Base-by-base conservation (phyloP, 192 early-diverging fungal genomes). In the Linnemannia schmuckeri region DNA sequence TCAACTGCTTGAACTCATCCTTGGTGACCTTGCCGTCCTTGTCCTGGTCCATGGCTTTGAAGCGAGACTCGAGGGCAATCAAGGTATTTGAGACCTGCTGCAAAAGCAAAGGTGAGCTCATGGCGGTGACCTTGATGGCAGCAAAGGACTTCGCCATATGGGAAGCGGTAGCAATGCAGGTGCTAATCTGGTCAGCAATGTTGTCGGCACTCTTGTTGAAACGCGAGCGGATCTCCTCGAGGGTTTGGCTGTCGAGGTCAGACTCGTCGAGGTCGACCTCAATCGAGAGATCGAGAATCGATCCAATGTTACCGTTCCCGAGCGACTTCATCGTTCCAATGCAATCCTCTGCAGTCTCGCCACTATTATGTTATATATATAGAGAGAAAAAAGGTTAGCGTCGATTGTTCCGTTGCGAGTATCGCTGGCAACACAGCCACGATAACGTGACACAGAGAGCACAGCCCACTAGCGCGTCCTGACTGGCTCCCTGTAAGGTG, bases 51-150 rank as follows among this genome's bases (percentile, higher is more conserved):
- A 89, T 82, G 20, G 82, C 70, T 30, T 89, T 82, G 77, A 95
- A 95, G 24, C 77, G 68, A 20, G 86, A 71, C 40, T 92, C 82
- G 24, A 95, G 81, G 7, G 78, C 27, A 27, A 76, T 78, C 30
- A 95, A 74, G 13, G 89, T 89, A 40, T 79, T 88, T 54, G 96
- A 94, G 85, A 97, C 91, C 61, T 92, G 92, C 88, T 93, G 93
- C 8, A 99, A 93, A 24, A 98, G 88, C 37, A 88, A 83, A 30
- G 96, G 96, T 30, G 95, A 93, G 2, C 93, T 85, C 61, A 97
- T 92, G 3, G 96, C 96, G 47, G 97, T 97, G 52, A 99, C 79
- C 86, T 99, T 99, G 81, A 95, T 82, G 4, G 97, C 97, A n/a
- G 95, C 92, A 89, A 97, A 97, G 68, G 92, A 93, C 52, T 93